Evolutionary conservation across 345 rosid species (phyloP).

Genomic region (Populus deltoides): DNA sequence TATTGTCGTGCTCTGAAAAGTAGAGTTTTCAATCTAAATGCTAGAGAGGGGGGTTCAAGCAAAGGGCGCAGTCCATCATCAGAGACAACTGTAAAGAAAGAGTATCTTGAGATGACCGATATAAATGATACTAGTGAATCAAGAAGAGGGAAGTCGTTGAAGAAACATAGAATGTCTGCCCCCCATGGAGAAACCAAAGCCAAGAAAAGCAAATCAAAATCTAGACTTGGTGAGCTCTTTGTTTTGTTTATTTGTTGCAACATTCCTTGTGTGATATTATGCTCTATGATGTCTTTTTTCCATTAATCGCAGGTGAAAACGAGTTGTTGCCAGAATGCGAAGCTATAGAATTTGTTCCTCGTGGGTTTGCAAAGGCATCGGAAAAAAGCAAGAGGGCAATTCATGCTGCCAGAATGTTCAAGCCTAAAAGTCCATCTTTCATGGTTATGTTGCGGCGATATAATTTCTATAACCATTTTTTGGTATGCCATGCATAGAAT

Average conservation of each 20-base stretch:
- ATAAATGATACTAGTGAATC: not conserved
- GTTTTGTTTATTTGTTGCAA: not conserved
- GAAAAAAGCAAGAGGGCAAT: conserved; percentile 37
- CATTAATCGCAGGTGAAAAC: conserved; percentile 7
- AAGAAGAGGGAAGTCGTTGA: not conserved
- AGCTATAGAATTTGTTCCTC: conserved; percentile 17
- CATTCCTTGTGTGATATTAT: no score
- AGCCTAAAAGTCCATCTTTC: conserved; percentile 42
- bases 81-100: conserved; percentile 18
- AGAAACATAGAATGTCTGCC: not conserved
- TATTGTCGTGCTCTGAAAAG: not conserved
- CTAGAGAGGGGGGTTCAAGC: conserved; percentile 3
- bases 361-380: conserved; percentile 18
- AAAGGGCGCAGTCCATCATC: conserved; percentile 13
- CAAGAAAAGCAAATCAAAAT: conserved; percentile 1
- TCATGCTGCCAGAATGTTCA: conserved; percentile 31
- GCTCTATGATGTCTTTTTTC: no score
- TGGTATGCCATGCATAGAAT: conserved; percentile 10
- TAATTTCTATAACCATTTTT: conserved; percentile 13
- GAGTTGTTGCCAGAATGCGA: conserved; percentile 4
- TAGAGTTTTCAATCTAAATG: not conserved
- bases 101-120: conserved; percentile 4
- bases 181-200: conserved; percentile 9
- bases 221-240: conserved; percentile 29
- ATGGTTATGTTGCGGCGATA: conserved; percentile 30